Evolutionary conservation across 805 yeast genomes (phyloP).

Genomic region (Starmerella lactis-condensi): DNA sequence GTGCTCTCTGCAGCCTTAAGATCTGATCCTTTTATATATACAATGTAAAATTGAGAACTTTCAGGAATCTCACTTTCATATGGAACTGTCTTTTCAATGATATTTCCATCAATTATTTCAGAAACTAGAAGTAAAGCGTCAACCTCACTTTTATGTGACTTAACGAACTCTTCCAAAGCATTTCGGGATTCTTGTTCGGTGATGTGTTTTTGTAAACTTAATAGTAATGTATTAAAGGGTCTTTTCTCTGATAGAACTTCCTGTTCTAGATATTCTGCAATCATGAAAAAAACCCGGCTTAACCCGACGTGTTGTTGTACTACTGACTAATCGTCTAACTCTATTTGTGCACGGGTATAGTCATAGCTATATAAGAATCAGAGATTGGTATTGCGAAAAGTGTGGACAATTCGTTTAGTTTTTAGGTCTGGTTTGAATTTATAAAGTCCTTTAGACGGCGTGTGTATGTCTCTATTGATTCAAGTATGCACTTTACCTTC

Average conservation of each 20-base stretch:
- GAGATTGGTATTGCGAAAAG: neutral
- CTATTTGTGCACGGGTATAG: neutral
- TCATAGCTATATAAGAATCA: neutral
- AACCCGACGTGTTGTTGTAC: neutral
- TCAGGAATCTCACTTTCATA: neutral
- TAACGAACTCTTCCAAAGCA: conserved; percentile 4
- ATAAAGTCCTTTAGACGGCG: neutral
- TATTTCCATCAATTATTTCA: neutral
- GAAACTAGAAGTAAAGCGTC: conserved; percentile 11
- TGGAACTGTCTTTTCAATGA: neutral
- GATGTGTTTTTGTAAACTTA: conserved; percentile 4
- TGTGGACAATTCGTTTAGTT: neutral
- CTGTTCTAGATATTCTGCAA: conserved; percentile 5
- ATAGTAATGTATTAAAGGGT: conserved; percentile 5
- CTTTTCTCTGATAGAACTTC: conserved; percentile 5
- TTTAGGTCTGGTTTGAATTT: conserved; percentile 11
- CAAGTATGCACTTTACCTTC: no score
- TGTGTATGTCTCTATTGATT: no score
- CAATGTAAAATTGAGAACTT: neutral
- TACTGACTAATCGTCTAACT: neutral
- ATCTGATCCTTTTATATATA: neutral
- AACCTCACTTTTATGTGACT: neutral
- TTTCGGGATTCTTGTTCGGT: conserved; percentile 3
- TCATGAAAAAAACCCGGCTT: conserved; percentile 1
- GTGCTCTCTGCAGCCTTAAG: neutral